Conservation (phyloP, 2,329 filamentous ascomycete genomes). For the Ceratocystis papillata region DNA sequence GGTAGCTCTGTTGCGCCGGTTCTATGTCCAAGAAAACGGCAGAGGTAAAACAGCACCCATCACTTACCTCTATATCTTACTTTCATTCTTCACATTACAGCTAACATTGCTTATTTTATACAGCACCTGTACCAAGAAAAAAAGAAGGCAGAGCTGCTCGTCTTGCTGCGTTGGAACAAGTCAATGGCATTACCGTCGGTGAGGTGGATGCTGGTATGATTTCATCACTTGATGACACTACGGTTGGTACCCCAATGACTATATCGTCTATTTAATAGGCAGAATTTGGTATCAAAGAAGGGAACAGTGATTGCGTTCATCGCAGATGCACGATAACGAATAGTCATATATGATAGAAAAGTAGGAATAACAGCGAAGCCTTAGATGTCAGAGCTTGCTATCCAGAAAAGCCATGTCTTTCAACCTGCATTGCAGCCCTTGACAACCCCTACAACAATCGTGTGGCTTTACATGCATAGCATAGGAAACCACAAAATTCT, state of each 20-base stretch:
- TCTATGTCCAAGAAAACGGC: conserved; percentile 96
- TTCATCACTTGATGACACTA: conserved; percentile 18
- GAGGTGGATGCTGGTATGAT: conserved; percentile 24
- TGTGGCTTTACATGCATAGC: background rate
- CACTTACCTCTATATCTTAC: background rate
- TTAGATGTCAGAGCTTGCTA: too few species aligned
- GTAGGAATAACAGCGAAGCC: too few species aligned
- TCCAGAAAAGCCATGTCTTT: too few species aligned
- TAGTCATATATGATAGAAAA: too few species aligned
- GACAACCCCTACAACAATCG: too few species aligned
- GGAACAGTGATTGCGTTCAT: background rate
- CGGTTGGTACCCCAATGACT: background rate
- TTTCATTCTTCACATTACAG: background rate
- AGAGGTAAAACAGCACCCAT: conserved; percentile 49
- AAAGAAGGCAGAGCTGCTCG: conserved; percentile 25
- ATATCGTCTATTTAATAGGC: background rate
- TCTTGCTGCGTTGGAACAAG: conserved; percentile 24
- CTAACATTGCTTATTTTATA: background rate
- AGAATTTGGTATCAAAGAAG: background rate
- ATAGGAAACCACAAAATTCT: too few species aligned
- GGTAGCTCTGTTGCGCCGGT: conserved; percentile 80
- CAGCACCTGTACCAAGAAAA: conserved; percentile 25
- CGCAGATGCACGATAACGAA: background rate
- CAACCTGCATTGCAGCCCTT: too few species aligned
- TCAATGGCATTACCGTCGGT: conserved; percentile 24